phyloP scores from a whole-genome alignment of 257 asterid species.

The Forsythia suspensa region DNA sequence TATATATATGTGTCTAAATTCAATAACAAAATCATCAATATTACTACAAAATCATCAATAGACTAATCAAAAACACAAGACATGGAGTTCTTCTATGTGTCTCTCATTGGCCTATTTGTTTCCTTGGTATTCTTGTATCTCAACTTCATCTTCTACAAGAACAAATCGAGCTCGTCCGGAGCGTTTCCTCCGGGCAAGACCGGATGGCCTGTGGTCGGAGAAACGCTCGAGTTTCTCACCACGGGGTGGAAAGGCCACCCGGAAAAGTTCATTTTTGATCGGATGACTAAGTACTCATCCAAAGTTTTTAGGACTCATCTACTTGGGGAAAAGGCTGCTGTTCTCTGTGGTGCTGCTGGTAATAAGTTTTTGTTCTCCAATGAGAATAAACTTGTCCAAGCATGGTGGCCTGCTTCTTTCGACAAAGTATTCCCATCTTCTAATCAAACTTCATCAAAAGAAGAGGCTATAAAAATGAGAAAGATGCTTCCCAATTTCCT shows the following conservation, averaged over 20 bases:
- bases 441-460: constrained; percentile 40
- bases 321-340: constrained; percentile 45
- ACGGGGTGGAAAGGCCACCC: constrained; percentile 53
- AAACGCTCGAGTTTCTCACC: constrained; percentile 49
- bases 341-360: constrained; percentile 51
- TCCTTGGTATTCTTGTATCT: constrained; percentile 26
- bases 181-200: constrained; percentile 47
- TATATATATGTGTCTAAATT: constrained; percentile 13
- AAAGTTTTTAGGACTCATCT: constrained; percentile 50
- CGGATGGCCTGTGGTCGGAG: constrained; percentile 64
- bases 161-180: constrained; percentile 17
- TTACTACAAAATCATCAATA: not conserved
- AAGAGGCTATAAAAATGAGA: constrained; percentile 50
- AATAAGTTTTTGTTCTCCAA: constrained; percentile 59
- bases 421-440: constrained; percentile 52
- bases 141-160: constrained; percentile 43
- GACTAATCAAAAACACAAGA: not conserved
- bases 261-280: constrained; percentile 46
- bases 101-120: constrained; percentile 39
- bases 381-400: constrained; percentile 60
- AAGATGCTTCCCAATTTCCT: constrained; percentile 57
- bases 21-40: not conserved
- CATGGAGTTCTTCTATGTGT: constrained; percentile 34
- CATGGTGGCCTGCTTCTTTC: constrained; percentile 57
- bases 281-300: constrained; percentile 45